A percentile compares a stretch with the other conserved stretches of the same genome.
Conservation (phyloP, 495 filamentous ascomycete species). For the Neurospora sp. region DNA sequence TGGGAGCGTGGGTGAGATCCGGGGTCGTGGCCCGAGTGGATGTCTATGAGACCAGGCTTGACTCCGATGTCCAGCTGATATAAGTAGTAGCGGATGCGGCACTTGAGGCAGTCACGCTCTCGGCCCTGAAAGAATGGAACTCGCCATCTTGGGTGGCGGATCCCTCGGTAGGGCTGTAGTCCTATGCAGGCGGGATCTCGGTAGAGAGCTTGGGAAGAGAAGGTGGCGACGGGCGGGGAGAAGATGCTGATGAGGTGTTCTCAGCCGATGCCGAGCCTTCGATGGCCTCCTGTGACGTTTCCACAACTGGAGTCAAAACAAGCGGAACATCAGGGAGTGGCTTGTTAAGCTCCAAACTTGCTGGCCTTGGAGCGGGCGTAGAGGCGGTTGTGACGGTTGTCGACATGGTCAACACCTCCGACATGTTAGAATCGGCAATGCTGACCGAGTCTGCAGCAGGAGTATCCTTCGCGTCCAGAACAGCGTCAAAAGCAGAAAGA, state of each 20-base stretch:
- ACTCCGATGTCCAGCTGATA: conserved; percentile 71
- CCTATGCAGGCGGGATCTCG: conserved; percentile 27
- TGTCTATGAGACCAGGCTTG: conserved; percentile 66
- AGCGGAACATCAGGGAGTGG: conserved; percentile 34
- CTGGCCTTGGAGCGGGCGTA: conserved; percentile 20
- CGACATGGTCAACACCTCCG: conserved; percentile 20
- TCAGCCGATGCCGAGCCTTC: neutral
- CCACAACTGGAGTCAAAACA: conserved; percentile 12
- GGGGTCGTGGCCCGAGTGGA: conserved; percentile 90
- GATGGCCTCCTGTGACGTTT: conserved; percentile 9
- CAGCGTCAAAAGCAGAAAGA: conserved; percentile 27
- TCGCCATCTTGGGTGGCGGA: conserved; percentile 34
- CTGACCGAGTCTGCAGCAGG: conserved; percentile 20
- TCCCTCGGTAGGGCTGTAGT: conserved; percentile 38
- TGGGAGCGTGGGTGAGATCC: conserved; percentile 42
- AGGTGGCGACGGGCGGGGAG: conserved; percentile 31
- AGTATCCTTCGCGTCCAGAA: conserved; percentile 11
- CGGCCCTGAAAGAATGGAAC: conserved; percentile 37
- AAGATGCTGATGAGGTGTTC: conserved; percentile 26
- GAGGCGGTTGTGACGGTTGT: conserved; percentile 16
- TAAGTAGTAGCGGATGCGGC: conserved; percentile 60
- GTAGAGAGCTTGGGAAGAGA: conserved; percentile 41
- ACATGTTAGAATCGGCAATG: conserved; percentile 28
- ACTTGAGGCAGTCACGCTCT: conserved; percentile 43
- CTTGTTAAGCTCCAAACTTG: conserved; percentile 30